Base-by-base conservation (phyloP, 2,329 filamentous ascomycete species). In the Fusarium sulawesiense region DNA sequence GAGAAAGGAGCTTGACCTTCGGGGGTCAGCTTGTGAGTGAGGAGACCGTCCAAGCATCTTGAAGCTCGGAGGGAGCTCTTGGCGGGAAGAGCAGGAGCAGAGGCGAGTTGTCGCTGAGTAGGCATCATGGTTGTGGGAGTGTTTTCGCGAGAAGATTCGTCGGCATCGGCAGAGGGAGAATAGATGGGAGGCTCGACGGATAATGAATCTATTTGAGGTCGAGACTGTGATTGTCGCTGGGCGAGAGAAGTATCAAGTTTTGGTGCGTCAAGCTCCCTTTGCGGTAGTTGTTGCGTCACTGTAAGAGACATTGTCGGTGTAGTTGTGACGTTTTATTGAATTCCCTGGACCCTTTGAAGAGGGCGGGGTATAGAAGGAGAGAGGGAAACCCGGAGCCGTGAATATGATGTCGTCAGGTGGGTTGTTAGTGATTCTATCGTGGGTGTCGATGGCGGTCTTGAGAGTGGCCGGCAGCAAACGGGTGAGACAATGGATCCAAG, bases 51-150 rank as follows among this genome's bases (percentile, higher is more conserved):
- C 41, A 80, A 73, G 60, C 80, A 78, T 56, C 81, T 80, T 11
- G 86, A 87, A 21, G 80, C 78, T 71, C 86, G 79, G 23, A 85
- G 80, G 12, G 83, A 77, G 73, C 85, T 87, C 80, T 82, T 86
- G 65, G 80, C 78, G 3, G 86, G 86, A 7, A 88, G 77, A 41
- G 83, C 82, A 12, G 86, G 86, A 27, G 81, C 75, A 49, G 71
- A 64, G 34, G 68, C 70, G 25, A 65, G 59, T 60, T 70, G 72
- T 63, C 71, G 69, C 49, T 72, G 67, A 46, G 74, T 68, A 18
- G 77, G 66, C 34, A 78, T 64, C 76, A 79, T 80, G 45, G 75
- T 71, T 71, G 70, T 71, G 37, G 60, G 64, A 50, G 63, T 70
- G 58, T 45, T 64, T 46, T 75, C 67, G 62, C 56, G 68, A 46